Evolutionary conservation across 2,329 filamentous ascomycete species (phyloP), one percentile per base, ranked within the genome.

Genomic region (Dothideomycetidae sp.): DNA sequence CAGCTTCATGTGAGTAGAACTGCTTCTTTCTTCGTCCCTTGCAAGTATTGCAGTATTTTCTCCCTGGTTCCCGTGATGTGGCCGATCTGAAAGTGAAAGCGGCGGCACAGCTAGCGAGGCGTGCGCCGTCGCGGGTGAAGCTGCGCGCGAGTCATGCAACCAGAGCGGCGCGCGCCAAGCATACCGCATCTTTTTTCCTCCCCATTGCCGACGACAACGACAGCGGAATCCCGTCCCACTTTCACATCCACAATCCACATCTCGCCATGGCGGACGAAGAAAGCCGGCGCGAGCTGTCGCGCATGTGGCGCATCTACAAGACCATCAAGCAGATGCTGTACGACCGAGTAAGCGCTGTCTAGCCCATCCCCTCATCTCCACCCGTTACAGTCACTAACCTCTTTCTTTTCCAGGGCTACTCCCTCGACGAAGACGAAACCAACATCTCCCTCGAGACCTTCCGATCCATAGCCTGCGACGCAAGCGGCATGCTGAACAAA

Each of bases 281-380:
- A 31, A 45, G 46, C 39, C 40, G 41, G 19, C 46, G 46, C 41
- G 51, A 55, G 39, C 42, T 51, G 39, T 69, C 73, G 46, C 76
- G 81, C 55, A 74, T 94, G 49, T 98, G 90, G 88, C 81, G 88
- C 60, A 84, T 86, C 51, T 92, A 83, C 75, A 76, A 77, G 61
- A 98, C 90, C 5, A 77, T 85, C 33, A 84, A 93, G 60, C 83
- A 98, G 69, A 93, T 98, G 88, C 79, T 90, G 50, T 69, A 73
- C 44, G 90, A 96, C 60, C 68, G 88, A 58, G 86, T 93, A 73
- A 52, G 80, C 30, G 43, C 42, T 44, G 47, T 41, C 39, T 43
- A 31, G 32, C 26, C n/a, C n/a, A 49, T 42, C 31, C 31, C 32
- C 37, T 34, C 15, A 31, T 36, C 39, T 41, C 37, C n/a, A 5